Evolutionary conservation across 306 rosid species (phyloP).

Genomic region (Prunus fruticosa): DNA sequence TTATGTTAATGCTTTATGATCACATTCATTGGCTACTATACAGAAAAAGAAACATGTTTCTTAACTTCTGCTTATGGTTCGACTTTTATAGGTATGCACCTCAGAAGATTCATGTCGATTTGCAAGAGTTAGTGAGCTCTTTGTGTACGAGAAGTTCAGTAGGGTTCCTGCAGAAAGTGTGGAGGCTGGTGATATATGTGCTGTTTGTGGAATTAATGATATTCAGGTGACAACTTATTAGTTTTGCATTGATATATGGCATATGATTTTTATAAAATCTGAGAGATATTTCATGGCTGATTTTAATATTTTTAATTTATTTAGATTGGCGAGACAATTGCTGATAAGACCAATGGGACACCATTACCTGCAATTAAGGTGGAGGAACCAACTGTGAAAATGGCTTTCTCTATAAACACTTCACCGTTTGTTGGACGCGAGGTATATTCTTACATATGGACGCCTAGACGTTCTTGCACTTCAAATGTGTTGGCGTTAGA

Average conservation of each 20-base stretch:
- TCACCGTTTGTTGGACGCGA: conserved; percentile 98
- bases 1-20: not conserved
- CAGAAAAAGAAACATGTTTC: not conserved
- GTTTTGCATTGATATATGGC: conserved; percentile 11
- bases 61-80: conserved; percentile 15
- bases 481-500: too few species aligned
- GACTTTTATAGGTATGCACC: conserved; percentile 69
- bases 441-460: conserved; percentile 39
- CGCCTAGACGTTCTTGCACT: too few species aligned
- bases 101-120: conserved; percentile 86
- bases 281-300: not conserved
- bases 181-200: conserved; percentile 98
- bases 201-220: conserved; percentile 92
- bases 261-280: not conserved
- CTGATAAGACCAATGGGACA: conserved; percentile 67
- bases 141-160: conserved; percentile 80
- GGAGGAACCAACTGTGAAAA: conserved; percentile 98
- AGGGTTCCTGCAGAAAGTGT: conserved; percentile 77
- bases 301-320: conserved; percentile 9
- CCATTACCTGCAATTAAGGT: conserved; percentile 95
- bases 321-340: conserved; percentile 99
- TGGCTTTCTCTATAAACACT: conserved; percentile 90
- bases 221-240: conserved; percentile 60
- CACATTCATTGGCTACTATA: not conserved
- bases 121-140: conserved; percentile 86